Evolutionary conservation across 106 monocot species (phyloP), one percentile per base, ranked within the genome.

Genomic region (Alisma plantagoaquatica): DNA sequence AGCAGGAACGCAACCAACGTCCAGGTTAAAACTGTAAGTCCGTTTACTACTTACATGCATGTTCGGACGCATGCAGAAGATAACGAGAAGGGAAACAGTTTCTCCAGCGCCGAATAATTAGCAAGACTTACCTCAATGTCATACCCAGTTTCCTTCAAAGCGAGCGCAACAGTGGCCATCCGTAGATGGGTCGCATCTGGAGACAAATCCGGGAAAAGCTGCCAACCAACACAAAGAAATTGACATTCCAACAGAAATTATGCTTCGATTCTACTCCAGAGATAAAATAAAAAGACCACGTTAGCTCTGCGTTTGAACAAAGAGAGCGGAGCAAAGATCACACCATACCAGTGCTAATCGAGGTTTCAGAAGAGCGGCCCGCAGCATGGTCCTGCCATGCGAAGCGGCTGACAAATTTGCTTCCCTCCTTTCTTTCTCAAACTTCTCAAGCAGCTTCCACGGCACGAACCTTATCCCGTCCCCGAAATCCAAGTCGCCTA

Each of bases 401-500:
- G 44, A 31, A 45, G n/a, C n/a, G n/a, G 59, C 25, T 10, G 51
- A 19, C 11, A 26, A 51, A 53, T 60, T 61, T 12, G 10, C 53
- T 27, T 16, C 54, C 41, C 6, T 33, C 52, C 23, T 62, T 54
- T 70, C 62, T 48, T 41, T 70, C 54, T 56, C 47, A 53, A 70
- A 62, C 46, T 29, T 70, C 55, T 54, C 53, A 53, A 70, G 47
- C 23, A 70, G 46, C 61, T 70, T 62, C 19, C 54, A 54, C 27
- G 70, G 70, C 31, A 46, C 27, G 23, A 70, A 70, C 25, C 62
- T 54, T 23, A 70, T 70, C 33, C 70, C 70, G 26, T 70, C 70
- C 4, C 70, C 70, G 43, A 70, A 70, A 54, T 70, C 70, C 62
- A 70, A 31, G 12, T 29, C 67, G 12, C 67, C 67, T 20, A 68